These are phyloP conservation scores for Phaffia australis DNA, from an alignment of 768 basidiomycete genomes.

Conservation along the genomic window DNA sequence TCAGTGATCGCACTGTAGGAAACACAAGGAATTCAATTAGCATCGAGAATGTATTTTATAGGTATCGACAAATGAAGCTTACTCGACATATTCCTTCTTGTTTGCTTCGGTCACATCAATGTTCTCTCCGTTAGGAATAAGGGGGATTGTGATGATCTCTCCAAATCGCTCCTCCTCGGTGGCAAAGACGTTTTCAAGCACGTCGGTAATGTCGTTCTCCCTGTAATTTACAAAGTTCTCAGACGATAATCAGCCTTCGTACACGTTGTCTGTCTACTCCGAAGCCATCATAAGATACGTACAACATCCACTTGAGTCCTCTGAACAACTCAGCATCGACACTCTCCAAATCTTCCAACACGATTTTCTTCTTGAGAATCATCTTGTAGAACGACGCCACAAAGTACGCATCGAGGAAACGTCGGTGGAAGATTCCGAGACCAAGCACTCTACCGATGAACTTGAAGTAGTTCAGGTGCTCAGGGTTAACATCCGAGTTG, in stretches of 20 bases:
- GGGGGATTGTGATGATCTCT: conserved; percentile 91
- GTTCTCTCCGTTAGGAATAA: conserved; percentile 78
- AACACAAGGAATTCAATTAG: not conserved
- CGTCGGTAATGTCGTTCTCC: conserved; percentile 95
- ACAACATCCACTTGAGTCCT: conserved; percentile 99
- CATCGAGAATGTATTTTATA: not conserved
- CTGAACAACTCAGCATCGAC: conserved; percentile 92
- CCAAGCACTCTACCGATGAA: conserved; percentile 95
- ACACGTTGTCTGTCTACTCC: conserved; percentile 27
- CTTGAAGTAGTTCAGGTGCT: conserved; percentile 99
- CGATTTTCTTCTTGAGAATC: conserved; percentile 97
- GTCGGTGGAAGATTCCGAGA: conserved; percentile 95
- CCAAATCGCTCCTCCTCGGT: conserved; percentile 97
- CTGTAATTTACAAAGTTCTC: conserved; percentile 39
- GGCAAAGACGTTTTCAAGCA: conserved; percentile 95
- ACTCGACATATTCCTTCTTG: conserved; percentile 97
- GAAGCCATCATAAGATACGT: conserved; percentile 37
- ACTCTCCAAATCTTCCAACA: conserved; percentile 82
- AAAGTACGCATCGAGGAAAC: conserved; percentile 98
- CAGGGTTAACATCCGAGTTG: conserved; percentile 93
- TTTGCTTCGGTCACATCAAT: conserved; percentile 87
- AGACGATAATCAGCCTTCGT: not conserved
- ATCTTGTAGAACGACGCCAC: conserved; percentile 99
- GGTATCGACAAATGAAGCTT: conserved; percentile 26
- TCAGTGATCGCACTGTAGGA: conserved; percentile 60